Evolutionary conservation across 805 yeast genomes (phyloP), one percentile per base, ranked within the genome.

Genomic region (Saturnispora kantuleensis): DNA sequence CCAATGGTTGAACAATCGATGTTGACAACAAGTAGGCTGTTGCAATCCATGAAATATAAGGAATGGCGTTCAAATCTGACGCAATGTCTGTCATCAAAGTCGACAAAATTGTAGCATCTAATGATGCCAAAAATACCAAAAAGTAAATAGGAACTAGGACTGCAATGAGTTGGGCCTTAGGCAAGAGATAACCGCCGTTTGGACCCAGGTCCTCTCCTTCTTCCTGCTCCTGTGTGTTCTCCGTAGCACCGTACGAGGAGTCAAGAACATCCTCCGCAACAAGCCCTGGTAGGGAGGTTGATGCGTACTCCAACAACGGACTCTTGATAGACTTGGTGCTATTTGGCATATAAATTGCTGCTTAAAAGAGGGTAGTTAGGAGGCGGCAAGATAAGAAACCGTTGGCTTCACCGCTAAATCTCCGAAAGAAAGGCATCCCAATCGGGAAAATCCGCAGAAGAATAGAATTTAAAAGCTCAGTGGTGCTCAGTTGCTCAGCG

Each of bases 1-100:
- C 89, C 17, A 82, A 60, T 2, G 89, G 89, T 59, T 82, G 89
- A 56, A 80, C 79, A 2, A 85, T 82, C 0, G 88, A 77, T 37
- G 81, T 74, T 1, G 87, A 75, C 36, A 82, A 62, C 36, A 82
- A 62, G 53, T 82, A 82, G 0, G 85, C 73, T 0, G 86, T 78
- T 2, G 85, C 88, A 18, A 82, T 78, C 86, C 87, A 81, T 12
- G 86, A 73, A 26, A 81, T 70, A 49, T 73, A 73, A 3, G 78
- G 76, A 37, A 81, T 65, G 0, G 79, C 80, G 50, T 80, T 65
- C 54, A 82, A 71, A 52, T 81, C 87, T 1, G 84, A 77, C 1
- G 87, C 84, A 45, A 82, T 81, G 28, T 73, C 72, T 2, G 84
- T 68, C 53, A 81, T 63, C 26, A 81, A 61, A 1, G 88, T 81